These are phyloP conservation scores for Flammula alnicola DNA, from an alignment of 1,284 basidiomycete species.

Conservation along the genomic window DNA sequence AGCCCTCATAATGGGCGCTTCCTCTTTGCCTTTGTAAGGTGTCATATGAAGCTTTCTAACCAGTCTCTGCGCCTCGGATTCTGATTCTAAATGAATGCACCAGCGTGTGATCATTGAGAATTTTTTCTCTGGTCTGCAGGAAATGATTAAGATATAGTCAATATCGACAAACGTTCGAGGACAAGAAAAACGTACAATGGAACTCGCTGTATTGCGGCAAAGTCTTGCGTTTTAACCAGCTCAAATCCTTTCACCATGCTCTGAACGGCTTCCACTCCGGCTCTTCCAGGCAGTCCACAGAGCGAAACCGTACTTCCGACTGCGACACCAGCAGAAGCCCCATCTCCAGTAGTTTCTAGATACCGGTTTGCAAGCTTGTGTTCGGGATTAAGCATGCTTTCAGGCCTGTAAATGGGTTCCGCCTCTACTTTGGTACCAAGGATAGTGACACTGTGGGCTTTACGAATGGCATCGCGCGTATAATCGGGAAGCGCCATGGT, in stretches of 20 bases:
- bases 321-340: conserved; percentile 56
- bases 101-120: conserved; percentile 54
- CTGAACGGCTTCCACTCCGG: conserved; percentile 40
- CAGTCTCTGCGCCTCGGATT: conserved; percentile 69
- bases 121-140: conserved; percentile 39
- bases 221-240: conserved; percentile 35
- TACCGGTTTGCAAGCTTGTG: not conserved
- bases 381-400: not conserved
- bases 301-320: conserved; percentile 59
- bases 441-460: conserved; percentile 47
- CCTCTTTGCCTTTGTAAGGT: conserved; percentile 40
- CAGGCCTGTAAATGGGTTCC: conserved; percentile 5
- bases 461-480: conserved; percentile 44
- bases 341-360: conserved; percentile 45
- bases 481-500: conserved; percentile 52
- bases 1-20: conserved; percentile 55
- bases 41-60: conserved; percentile 68
- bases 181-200: conserved; percentile 50
- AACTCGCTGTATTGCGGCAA: conserved; percentile 40
- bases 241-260: conserved; percentile 48
- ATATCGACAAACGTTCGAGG: not conserved
- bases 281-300: conserved; percentile 61
- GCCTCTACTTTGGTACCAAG: conserved; percentile 39
- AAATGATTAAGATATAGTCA: conserved; percentile 1
- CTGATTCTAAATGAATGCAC: conserved; percentile 55